Conservation (phyloP, 164 flowering plant genomes). For the Tinospora cordifolia region DNA sequence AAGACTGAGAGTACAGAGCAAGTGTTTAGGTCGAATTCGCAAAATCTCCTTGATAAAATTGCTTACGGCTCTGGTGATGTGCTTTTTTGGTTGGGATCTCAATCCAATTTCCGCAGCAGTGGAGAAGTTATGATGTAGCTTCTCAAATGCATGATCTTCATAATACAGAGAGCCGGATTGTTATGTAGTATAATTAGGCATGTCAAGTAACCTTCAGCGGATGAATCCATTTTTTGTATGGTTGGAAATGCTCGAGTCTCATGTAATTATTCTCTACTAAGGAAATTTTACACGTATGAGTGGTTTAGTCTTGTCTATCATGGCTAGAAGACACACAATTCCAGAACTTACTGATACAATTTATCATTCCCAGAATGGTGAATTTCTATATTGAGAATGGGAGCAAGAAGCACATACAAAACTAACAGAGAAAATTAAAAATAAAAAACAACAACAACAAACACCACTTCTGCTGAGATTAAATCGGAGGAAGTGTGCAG, state of each 20-base stretch:
- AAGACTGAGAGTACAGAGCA: slow-evolving; percentile 14
- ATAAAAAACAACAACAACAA: too few species aligned
- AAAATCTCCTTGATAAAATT: neutral
- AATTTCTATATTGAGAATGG: too few species aligned
- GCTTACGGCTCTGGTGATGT: neutral
- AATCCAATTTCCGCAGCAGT: neutral
- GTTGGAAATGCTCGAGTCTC: neutral
- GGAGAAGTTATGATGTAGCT: neutral
- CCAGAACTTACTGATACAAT: too few species aligned
- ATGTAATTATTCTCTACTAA: neutral
- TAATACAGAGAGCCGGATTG: too few species aligned
- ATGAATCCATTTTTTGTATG: neutral
- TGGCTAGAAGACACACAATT: too few species aligned
- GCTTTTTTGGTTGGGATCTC: neutral
- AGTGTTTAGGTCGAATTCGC: neutral
- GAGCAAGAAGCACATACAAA: too few species aligned
- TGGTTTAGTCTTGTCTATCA: neutral
- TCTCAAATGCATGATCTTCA: neutral
- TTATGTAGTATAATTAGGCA: too few species aligned
- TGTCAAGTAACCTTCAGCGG: neutral
- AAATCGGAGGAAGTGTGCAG: too few species aligned
- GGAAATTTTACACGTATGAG: too few species aligned
- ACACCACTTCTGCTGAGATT: too few species aligned
- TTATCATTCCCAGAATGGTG: too few species aligned
- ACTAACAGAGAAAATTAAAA: too few species aligned